Conservation (phyloP, 177 flowering plant species). For the Vitis hybrid region DNA sequence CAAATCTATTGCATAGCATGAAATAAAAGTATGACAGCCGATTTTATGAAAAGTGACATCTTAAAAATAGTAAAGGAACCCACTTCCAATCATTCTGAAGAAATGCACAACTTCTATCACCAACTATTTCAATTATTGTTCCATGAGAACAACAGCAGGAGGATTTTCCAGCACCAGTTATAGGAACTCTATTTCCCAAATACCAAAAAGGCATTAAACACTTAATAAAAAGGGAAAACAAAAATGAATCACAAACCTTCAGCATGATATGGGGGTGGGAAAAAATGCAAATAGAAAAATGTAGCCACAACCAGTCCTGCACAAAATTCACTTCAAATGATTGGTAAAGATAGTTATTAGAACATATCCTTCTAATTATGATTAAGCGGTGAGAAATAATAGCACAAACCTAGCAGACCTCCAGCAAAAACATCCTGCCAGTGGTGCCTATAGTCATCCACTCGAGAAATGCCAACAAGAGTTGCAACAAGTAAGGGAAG, state of each 20-base stretch:
- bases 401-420: constrained; percentile 48
- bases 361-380: neutral
- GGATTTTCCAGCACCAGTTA: neutral
- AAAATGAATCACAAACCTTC: constrained; percentile 26
- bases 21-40: too few species aligned
- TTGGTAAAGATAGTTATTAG: neutral
- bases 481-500: constrained; percentile 51
- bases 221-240: neutral
- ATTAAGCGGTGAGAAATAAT: neutral
- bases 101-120: too few species aligned
- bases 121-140: too few species aligned
- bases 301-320: constrained; percentile 50
- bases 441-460: constrained; percentile 76
- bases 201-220: too few species aligned
- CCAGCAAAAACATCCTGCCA: constrained; percentile 79
- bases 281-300: constrained; percentile 57
- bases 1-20: too few species aligned
- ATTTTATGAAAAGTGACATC: too few species aligned
- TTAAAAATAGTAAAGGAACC: too few species aligned
- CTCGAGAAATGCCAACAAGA: constrained; percentile 61
- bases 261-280: constrained; percentile 52
- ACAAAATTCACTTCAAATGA: neutral
- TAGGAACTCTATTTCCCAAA: neutral
- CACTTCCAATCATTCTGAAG: too few species aligned
- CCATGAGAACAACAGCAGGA: too few species aligned